Base-by-base conservation (phyloP, 192 early-diverging fungal species). In the Coemansia sp. region DNA sequence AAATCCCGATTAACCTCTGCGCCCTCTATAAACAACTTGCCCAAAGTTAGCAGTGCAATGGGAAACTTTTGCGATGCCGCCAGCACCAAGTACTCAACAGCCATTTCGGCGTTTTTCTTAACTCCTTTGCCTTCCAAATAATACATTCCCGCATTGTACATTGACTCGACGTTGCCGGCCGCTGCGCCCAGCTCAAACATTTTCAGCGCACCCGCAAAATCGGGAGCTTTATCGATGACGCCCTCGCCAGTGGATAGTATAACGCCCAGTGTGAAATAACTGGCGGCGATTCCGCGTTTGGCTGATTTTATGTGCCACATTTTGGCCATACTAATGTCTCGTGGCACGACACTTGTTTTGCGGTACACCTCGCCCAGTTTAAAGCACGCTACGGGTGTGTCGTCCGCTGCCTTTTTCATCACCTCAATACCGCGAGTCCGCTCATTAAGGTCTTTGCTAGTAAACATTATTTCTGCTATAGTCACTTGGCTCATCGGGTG, bases 21-120 rank as follows among this genome's bases (percentile, higher is more conserved):
- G 3, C 71, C 76, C 18, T 68, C 66, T 0, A 56, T 31, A 48
- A 63, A 50, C n/a, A 79, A 55, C 46, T 60, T 66, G 52, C 64
- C 62, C 56, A 79, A 31, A 10, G 63, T 73, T 12, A 79, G 47
- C 61, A 73, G 62, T 1, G 76, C 71, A 2, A 67, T 21, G 0
- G 66, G 70, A 18, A 73, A 70, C 42, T 52, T 46, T 25, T 64
- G 56, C 0, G 64, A 70, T 3, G 71, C 64, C 0, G 76, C 71
- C 63, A 79, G 60, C 7, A 23, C 24, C 70, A 62, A 67, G 37
- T 70, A 79, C 49, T 79, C 76, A 4, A 67, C 56, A 1, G 67
- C 71, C 40, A 79, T 51, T 1, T 40, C 50, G 2, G 54, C 23
- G 38, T 67, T 67, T 46, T 70, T 67, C 53, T 54, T 49, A 12